Conservation (phyloP, 164 flowering plant genomes). For the Pachysandra terminalis region DNA sequence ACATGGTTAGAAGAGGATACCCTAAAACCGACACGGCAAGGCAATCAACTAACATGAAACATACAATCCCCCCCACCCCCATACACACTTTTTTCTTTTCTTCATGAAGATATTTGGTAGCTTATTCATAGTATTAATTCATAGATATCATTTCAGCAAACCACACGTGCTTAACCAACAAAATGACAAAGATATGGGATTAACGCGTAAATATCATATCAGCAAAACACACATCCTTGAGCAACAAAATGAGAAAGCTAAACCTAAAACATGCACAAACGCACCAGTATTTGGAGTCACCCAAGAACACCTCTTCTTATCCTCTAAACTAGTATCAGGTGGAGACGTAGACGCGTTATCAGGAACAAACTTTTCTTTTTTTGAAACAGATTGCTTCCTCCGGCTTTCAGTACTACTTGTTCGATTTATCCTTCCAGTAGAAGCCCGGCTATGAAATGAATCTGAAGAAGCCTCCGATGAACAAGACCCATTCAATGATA, state of each 20-base stretch:
- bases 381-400: conserved; percentile 36
- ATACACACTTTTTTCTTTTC: no score
- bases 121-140: no score
- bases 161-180: no score
- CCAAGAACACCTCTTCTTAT: conserved; percentile 76
- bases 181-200: no score
- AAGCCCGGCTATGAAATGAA: conserved; percentile 54
- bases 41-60: no score
- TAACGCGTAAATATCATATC: neutral
- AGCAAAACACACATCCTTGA: neutral
- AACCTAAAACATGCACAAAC: conserved; percentile 4
- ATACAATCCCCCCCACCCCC: no score
- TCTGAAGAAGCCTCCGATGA: conserved; percentile 69
- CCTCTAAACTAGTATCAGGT: conserved; percentile 20
- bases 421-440: conserved; percentile 47
- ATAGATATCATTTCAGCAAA: no score
- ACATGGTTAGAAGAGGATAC: no score
- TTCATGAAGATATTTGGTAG: no score
- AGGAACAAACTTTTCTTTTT: conserved; percentile 25
- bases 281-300: conserved; percentile 72
- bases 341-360: conserved; percentile 17
- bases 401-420: conserved; percentile 18
- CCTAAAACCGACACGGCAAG: no score
- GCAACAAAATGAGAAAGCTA: neutral
- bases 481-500: conserved; percentile 60